Percentiles rank a stretch among this genome's conserved stretches.
Evolutionary conservation across 2,329 filamentous ascomycete species (phyloP).

Genomic region (Aureobasidium sp.): DNA sequence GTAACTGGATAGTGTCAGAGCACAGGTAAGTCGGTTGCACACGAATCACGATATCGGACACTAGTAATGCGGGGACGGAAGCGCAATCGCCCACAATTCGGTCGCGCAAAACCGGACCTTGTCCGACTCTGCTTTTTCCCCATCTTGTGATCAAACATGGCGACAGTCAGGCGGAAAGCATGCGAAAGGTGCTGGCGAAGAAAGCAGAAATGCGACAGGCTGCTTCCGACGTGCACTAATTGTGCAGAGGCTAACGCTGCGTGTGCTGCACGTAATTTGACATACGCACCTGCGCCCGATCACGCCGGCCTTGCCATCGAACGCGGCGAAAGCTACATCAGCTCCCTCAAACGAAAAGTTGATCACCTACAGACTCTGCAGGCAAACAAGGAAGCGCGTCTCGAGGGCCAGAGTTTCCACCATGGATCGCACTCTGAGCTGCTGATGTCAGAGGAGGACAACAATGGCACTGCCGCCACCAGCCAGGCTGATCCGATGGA

Average conservation of each 20-base stretch:
- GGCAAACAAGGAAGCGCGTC: background rate
- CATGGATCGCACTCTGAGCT: background rate
- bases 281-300: slow-evolving; percentile 1
- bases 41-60: too few relatives aligned
- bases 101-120: background rate
- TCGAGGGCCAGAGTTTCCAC: background rate
- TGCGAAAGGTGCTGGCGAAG: background rate
- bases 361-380: slow-evolving; percentile 1
- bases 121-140: slow-evolving; percentile 18
- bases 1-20: too few relatives aligned
- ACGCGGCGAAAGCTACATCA: slow-evolving; percentile 9
- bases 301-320: slow-evolving; percentile 4
- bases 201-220: slow-evolving; percentile 4
- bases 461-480: background rate
- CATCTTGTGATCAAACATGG: background rate
- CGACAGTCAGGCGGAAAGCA: background rate
- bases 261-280: background rate
- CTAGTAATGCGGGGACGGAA: background rate
- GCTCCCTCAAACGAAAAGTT: slow-evolving; percentile 1
- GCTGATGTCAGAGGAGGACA: background rate
- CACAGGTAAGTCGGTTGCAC: too few relatives aligned
- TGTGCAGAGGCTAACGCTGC: slow-evolving; percentile 2
- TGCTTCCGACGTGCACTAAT: background rate
- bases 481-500: background rate
- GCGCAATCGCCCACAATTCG: background rate